Evolutionary conservation across 1,284 basidiomycete genomes (phyloP).

Genomic region (Cutaneotrichosporon cavernicola): DNA sequence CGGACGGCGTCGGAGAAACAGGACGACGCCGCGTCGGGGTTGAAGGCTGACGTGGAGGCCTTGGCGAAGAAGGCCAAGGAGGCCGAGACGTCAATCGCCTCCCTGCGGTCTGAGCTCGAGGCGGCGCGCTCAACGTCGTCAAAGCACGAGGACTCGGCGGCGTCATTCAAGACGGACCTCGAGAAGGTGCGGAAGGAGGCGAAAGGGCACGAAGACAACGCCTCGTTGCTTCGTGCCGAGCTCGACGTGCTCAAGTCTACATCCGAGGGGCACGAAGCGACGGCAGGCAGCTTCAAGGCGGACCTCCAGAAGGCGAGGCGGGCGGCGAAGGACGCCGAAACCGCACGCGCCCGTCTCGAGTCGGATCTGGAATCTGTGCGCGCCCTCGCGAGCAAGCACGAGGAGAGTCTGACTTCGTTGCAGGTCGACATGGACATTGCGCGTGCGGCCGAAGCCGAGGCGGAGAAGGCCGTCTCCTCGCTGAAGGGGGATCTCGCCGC

Average conservation of each 20-base stretch:
- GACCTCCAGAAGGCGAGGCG: constrained; percentile 2
- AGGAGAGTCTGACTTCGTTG: constrained; percentile 12
- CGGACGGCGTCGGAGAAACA: constrained; percentile 11
- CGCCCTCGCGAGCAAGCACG: constrained; percentile 4
- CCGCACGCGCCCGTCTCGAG: not conserved
- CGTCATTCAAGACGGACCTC: constrained; percentile 14
- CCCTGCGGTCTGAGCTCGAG: constrained; percentile 16
- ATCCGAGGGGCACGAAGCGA: constrained; percentile 11
- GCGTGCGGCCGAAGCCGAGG: not conserved
- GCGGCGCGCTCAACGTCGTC: constrained; percentile 11
- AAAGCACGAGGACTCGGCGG: constrained; percentile 8
- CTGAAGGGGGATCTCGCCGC: constrained; percentile 12
- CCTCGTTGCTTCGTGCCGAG: constrained; percentile 8
- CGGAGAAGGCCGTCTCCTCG: constrained; percentile 14
- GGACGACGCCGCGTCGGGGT: constrained; percentile 7
- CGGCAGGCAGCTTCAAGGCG: constrained; percentile 3
- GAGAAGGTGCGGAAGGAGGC: constrained; percentile 5
- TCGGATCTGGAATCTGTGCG: constrained; percentile 17
- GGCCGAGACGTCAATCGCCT: constrained; percentile 1
- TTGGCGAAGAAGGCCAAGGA: not conserved
- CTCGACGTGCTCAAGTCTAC: not conserved
- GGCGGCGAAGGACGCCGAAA: constrained; percentile 10
- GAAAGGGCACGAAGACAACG: constrained; percentile 10
- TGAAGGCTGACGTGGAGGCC: constrained; percentile 11
- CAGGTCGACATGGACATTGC: constrained; percentile 18